Conservation (phyloP, 768 basidiomycete genomes). For the Dacryopinax primogenitus region DNA sequence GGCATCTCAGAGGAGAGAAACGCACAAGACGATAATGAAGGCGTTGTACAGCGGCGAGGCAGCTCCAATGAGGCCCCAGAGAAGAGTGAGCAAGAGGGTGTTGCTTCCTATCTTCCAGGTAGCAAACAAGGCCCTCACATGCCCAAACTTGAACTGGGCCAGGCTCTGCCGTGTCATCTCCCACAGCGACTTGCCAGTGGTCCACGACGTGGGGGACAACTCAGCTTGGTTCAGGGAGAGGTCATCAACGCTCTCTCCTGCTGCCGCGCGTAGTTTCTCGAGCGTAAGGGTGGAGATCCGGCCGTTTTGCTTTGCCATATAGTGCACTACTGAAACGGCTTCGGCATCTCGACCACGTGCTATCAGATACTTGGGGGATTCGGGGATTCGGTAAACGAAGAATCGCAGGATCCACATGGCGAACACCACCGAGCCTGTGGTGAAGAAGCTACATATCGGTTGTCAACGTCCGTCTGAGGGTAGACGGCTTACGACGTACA, state of each 20-base stretch:
- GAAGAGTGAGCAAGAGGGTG: constrained; percentile 36
- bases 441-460: constrained; percentile 52
- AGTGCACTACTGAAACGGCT: constrained; percentile 40
- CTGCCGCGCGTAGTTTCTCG: constrained; percentile 30
- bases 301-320: constrained; percentile 39
- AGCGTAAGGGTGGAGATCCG: constrained; percentile 35
- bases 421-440: constrained; percentile 42
- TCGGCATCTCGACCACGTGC: constrained; percentile 45
- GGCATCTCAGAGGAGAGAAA: constrained; percentile 20
- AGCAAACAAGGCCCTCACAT: constrained; percentile 39
- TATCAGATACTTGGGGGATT: constrained; percentile 49
- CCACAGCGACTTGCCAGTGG: not conserved
- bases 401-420: constrained; percentile 43
- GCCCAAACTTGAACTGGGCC: constrained; percentile 29
- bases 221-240: not conserved
- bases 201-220: not conserved
- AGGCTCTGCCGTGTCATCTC: constrained; percentile 24
- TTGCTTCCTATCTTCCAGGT: constrained; percentile 34
- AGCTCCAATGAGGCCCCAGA: constrained; percentile 49
- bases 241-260: constrained; percentile 10
- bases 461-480: constrained; percentile 21
- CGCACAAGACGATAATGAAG: constrained; percentile 31
- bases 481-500: constrained; percentile 27
- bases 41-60: constrained; percentile 41
- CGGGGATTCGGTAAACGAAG: constrained; percentile 45